Conservation (phyloP, 805 yeast genomes). For the Schizosaccharomyces cryophilus region DNA sequence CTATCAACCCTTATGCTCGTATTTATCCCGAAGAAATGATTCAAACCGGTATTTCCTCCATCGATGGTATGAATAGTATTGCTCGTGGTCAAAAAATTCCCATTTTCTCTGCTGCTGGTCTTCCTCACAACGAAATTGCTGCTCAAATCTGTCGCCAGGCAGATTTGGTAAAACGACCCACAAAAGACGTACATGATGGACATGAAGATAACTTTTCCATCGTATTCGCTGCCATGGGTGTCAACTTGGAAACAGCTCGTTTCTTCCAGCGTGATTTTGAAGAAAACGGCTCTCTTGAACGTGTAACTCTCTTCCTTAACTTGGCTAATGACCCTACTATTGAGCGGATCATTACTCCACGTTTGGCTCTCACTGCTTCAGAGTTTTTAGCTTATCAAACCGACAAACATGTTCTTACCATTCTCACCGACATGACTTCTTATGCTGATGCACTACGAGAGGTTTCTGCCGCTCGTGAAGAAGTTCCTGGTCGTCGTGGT, state of each 20-base stretch:
- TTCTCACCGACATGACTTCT: constrained; percentile 98
- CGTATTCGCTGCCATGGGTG: constrained; percentile 99
- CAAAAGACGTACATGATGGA: constrained; percentile 98
- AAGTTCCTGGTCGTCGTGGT: constrained; percentile 99
- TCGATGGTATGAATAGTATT: constrained; percentile 97
- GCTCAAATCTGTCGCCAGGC: constrained; percentile 99
- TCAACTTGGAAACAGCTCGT: constrained; percentile 90
- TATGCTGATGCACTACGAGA: constrained; percentile 99
- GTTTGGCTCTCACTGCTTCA: constrained; percentile 94
- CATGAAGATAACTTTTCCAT: constrained; percentile 98
- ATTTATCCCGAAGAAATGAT: constrained; percentile 99
- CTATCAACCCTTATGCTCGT: constrained; percentile 94
- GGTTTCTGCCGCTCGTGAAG: constrained; percentile 99
- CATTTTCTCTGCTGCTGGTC: constrained; percentile 94
- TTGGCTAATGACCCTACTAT: constrained; percentile 98
- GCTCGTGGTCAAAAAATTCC: constrained; percentile 99
- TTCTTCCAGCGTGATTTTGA: constrained; percentile 98
- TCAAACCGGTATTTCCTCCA: constrained; percentile 94
- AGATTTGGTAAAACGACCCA: constrained; percentile 83
- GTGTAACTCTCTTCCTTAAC: constrained; percentile 88
- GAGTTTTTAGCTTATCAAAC: constrained; percentile 97
- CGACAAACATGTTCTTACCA: constrained; percentile 94
- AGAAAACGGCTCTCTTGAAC: constrained; percentile 93
- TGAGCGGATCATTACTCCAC: constrained; percentile 97
- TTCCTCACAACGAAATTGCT: constrained; percentile 98